Evolutionary conservation across 768 basidiomycete genomes (phyloP).

Genomic region (Podaxis mareebaensis): DNA sequence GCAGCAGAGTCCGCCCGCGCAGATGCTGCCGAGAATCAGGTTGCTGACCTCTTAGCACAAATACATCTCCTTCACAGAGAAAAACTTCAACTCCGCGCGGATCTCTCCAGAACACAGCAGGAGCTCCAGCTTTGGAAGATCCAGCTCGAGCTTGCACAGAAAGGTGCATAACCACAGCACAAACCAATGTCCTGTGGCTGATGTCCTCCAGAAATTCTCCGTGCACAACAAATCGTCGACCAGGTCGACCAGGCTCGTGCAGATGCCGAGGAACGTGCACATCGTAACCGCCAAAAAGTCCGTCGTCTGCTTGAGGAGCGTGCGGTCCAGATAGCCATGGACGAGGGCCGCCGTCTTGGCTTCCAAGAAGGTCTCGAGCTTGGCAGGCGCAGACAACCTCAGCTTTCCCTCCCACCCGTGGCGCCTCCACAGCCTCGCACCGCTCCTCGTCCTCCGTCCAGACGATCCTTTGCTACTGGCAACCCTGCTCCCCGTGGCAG

Average conservation of each 20-base stretch:
- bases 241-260: constrained; percentile 48
- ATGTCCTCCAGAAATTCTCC: constrained; percentile 42
- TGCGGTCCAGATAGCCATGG: constrained; percentile 48
- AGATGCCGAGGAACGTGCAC: constrained; percentile 49
- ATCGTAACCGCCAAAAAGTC: constrained; percentile 43
- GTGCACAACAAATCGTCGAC: constrained; percentile 53
- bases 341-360: constrained; percentile 54
- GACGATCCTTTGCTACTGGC: background rate
- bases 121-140: constrained; percentile 59
- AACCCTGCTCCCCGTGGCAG: background rate
- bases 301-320: constrained; percentile 48
- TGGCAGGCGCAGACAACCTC: constrained; percentile 19
- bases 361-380: constrained; percentile 48
- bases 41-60: constrained; percentile 31
- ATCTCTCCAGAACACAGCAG: constrained; percentile 35
- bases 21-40: constrained; percentile 36
- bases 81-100: constrained; percentile 29
- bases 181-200: constrained; percentile 2
- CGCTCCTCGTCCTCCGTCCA: background rate
- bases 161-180: constrained; percentile 28
- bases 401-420: constrained; percentile 3
- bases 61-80: constrained; percentile 33
- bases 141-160: constrained; percentile 59
- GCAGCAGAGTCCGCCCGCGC: constrained; percentile 38
- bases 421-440: background rate